Evolutionary conservation across 2,329 filamentous ascomycete species (phyloP).

Genomic region (Penicillium sp.): DNA sequence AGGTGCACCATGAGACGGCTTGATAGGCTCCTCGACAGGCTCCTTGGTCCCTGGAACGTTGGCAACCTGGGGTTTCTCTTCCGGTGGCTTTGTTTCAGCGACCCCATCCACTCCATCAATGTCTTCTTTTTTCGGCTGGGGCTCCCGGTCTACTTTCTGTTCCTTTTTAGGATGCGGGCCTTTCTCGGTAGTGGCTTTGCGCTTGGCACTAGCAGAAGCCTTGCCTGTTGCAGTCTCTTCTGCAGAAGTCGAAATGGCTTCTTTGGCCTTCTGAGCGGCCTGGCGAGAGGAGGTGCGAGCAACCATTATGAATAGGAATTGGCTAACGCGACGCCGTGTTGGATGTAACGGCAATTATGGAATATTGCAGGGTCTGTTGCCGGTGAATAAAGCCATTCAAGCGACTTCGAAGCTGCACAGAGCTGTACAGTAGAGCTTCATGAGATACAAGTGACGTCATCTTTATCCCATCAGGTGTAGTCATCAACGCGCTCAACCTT

Average conservation of each 20-base stretch:
- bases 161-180: slow-evolving; percentile 35
- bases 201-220: slow-evolving; percentile 33
- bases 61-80: slow-evolving; percentile 16
- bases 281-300: slow-evolving; percentile 39
- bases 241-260: slow-evolving; percentile 33
- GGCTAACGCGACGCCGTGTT: no score
- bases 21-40: neutral
- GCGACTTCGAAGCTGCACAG: neutral
- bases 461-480: slow-evolving; percentile 3
- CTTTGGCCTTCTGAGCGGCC: slow-evolving; percentile 42
- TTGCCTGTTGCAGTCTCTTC: slow-evolving; percentile 27
- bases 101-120: slow-evolving; percentile 5
- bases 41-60: neutral
- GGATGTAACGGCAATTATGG: no score
- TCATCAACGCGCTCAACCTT: neutral
- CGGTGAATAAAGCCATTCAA: neutral
- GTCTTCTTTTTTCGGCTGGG: slow-evolving; percentile 24
- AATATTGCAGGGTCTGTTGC: neutral
- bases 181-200: slow-evolving; percentile 32
- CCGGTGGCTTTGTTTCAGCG: slow-evolving; percentile 1
- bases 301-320: slow-evolving; percentile 21
- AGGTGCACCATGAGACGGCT: neutral
- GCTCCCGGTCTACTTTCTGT: slow-evolving; percentile 27
- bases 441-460: slow-evolving; percentile 34
- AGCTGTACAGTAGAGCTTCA: slow-evolving; percentile 1